Conservation (phyloP, 257 asterid genomes). For the Penstemon eatonii region DNA sequence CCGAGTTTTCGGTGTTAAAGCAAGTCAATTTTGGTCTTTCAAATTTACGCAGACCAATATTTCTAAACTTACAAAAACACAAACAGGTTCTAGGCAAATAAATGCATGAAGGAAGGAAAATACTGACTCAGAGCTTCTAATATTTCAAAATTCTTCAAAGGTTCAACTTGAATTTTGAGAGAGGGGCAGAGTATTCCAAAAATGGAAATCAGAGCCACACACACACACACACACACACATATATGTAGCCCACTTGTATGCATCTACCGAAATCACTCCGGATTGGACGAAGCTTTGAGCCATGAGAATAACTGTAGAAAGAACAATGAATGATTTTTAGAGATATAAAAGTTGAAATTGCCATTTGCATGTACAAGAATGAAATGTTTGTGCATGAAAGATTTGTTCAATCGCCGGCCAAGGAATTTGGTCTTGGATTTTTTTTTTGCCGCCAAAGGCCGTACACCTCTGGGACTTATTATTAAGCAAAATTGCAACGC, state of each 20-base stretch:
- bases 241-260: slow-evolving; percentile 16
- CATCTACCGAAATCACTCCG: slow-evolving; percentile 14
- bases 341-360: too few relatives aligned
- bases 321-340: slow-evolving; percentile 13
- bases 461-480: too few relatives aligned
- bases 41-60: too few relatives aligned
- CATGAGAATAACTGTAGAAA: slow-evolving; percentile 18
- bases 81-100: too few relatives aligned
- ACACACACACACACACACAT: neutral
- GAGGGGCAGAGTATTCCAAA: slow-evolving; percentile 26
- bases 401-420: slow-evolving; percentile 19
- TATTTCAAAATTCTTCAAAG: neutral
- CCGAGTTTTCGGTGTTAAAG: too few relatives aligned
- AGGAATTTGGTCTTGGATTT: neutral
- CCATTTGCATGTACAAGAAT: too few relatives aligned
- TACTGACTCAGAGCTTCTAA: too few relatives aligned
- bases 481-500: too few relatives aligned
- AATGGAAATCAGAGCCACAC: neutral
- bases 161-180: slow-evolving; percentile 2
- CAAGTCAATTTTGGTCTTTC: too few relatives aligned
- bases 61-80: too few relatives aligned
- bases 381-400: neutral
- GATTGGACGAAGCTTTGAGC: slow-evolving; percentile 28
- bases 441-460: too few relatives aligned
- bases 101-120: too few relatives aligned